These are phyloP conservation scores for Podila horticola DNA, from an alignment of 192 early-diverging fungal species.

Conservation along the genomic window DNA sequence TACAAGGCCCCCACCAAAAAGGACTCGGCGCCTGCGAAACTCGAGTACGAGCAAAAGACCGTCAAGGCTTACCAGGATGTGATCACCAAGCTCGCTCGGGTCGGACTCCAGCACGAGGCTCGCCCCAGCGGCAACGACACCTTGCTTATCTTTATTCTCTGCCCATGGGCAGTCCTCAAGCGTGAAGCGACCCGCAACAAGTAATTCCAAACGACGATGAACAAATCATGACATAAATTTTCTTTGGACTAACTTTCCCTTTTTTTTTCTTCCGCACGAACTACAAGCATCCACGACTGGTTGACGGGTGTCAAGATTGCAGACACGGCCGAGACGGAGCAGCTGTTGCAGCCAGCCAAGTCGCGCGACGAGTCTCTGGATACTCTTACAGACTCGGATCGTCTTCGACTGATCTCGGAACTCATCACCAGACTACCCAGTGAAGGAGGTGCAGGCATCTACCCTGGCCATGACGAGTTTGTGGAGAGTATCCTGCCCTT, in stretches of 20 bases:
- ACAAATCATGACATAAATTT: neutral
- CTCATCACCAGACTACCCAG: conserved; percentile 65
- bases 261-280: conserved; percentile 3
- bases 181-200: conserved; percentile 54
- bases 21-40: neutral
- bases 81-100: conserved; percentile 62
- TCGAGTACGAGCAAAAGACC: conserved; percentile 46
- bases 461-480: conserved; percentile 58
- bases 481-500: conserved; percentile 80
- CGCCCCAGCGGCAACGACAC: conserved; percentile 60
- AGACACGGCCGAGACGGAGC: conserved; percentile 37
- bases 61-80: conserved; percentile 62
- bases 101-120: conserved; percentile 73
- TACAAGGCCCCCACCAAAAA: conserved; percentile 37
- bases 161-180: conserved; percentile 64
- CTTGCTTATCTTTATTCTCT: conserved; percentile 75
- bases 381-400: conserved; percentile 58
- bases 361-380: conserved; percentile 33
- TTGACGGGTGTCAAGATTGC: conserved; percentile 68
- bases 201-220: conserved; percentile 28
- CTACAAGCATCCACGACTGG: conserved; percentile 75
- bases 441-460: conserved; percentile 74
- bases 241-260: neutral
- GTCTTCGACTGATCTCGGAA: conserved; percentile 69
- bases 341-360: conserved; percentile 24